Evolutionary conservation across 768 basidiomycete species (phyloP).

Genomic region (Mycena metata): DNA sequence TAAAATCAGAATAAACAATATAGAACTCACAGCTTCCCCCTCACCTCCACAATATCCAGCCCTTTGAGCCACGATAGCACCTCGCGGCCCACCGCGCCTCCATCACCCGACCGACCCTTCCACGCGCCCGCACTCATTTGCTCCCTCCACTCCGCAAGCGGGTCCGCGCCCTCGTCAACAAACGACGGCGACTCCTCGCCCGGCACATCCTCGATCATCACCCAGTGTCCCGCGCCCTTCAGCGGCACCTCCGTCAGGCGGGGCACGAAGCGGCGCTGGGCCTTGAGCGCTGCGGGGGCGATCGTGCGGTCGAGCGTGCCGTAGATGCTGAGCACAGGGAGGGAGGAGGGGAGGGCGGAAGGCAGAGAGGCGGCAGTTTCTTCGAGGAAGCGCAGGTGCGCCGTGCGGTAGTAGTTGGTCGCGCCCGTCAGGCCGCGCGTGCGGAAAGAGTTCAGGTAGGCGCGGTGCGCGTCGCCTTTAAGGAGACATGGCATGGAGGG

Average conservation of each 20-base stretch:
- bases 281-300: slow-evolving; percentile 55
- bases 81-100: slow-evolving; percentile 31
- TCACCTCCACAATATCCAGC: not conserved
- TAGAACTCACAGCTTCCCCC: slow-evolving; percentile 7
- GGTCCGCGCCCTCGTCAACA: slow-evolving; percentile 14
- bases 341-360: slow-evolving; percentile 51
- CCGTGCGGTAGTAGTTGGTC: slow-evolving; percentile 83
- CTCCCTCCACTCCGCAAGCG: slow-evolving; percentile 23
- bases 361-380: slow-evolving; percentile 60
- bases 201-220: slow-evolving; percentile 66
- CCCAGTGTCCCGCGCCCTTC: slow-evolving; percentile 75
- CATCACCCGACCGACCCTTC: slow-evolving; percentile 25
- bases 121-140: slow-evolving; percentile 22
- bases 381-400: slow-evolving; percentile 64
- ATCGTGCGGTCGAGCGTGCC: slow-evolving; percentile 69
- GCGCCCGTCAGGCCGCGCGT: slow-evolving; percentile 76
- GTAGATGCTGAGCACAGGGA: slow-evolving; percentile 74
- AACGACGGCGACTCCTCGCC: slow-evolving; percentile 41
- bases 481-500: slow-evolving; percentile 15
- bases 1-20: not conserved
- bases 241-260: slow-evolving; percentile 65
- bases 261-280: slow-evolving; percentile 64
- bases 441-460: slow-evolving; percentile 43
- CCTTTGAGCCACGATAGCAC: slow-evolving; percentile 21
- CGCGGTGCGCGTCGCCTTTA: slow-evolving; percentile 26